A percentile compares a stretch with the other conserved stretches of the same genome.
Conservation (phyloP, 306 rosid species). For the Morella rubra region DNA sequence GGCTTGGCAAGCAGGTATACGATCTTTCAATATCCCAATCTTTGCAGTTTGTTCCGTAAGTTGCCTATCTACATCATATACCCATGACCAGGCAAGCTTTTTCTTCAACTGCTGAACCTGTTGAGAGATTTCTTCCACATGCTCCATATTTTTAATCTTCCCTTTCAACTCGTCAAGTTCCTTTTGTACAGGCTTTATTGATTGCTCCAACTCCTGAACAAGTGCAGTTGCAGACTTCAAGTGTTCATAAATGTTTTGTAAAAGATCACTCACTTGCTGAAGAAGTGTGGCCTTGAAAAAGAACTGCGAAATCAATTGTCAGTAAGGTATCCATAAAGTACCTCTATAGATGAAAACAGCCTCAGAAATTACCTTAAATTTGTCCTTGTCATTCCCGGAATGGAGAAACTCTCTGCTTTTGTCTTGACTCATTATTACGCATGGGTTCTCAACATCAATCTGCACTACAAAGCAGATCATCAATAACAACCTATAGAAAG, state of each 20-base stretch:
- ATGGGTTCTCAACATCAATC: slow-evolving; percentile 98
- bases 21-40: slow-evolving; percentile 63
- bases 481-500: slow-evolving; percentile 14
- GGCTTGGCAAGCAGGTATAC: slow-evolving; percentile 75
- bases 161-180: slow-evolving; percentile 71
- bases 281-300: slow-evolving; percentile 96
- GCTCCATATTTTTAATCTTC: slow-evolving; percentile 76
- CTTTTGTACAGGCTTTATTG: slow-evolving; percentile 76
- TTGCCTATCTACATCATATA: slow-evolving; percentile 70
- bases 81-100: slow-evolving; percentile 98
- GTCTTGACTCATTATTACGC: slow-evolving; percentile 93
- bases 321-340: slow-evolving; percentile 35
- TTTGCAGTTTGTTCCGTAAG: slow-evolving; percentile 45
- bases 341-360: slow-evolving; percentile 15
- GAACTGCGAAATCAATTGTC: slow-evolving; percentile 63
- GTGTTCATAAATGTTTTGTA: slow-evolving; percentile 58
- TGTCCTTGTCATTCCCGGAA: slow-evolving; percentile 86
- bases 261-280: slow-evolving; percentile 85
- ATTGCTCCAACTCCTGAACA: slow-evolving; percentile 64
- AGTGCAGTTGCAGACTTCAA: slow-evolving; percentile 48
- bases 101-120: slow-evolving; percentile 68
- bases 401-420: slow-evolving; percentile 91
- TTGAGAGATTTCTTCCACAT: slow-evolving; percentile 72
- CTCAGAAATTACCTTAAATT: slow-evolving; percentile 71
- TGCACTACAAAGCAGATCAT: slow-evolving; percentile 32